Conservation (phyloP, 768 basidiomycete genomes). For the Lactarius sanguifluus region DNA sequence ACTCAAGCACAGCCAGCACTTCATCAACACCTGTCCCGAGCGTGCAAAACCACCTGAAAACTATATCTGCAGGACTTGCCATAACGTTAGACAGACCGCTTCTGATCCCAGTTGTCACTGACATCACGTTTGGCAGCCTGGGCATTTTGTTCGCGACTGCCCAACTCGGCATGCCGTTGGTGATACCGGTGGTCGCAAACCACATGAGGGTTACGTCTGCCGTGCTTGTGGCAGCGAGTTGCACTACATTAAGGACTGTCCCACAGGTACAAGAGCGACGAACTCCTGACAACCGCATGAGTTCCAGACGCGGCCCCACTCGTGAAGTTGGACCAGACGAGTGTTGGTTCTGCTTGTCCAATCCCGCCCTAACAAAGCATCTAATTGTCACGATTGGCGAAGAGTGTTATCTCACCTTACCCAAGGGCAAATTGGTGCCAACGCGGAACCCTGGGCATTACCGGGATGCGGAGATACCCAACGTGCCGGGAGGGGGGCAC, state of each 20-base stretch:
- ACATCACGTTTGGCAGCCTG: slow-evolving; percentile 48
- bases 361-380: slow-evolving; percentile 91
- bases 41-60: slow-evolving; percentile 74
- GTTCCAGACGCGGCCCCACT: slow-evolving; percentile 52
- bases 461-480: slow-evolving; percentile 36
- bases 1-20: slow-evolving; percentile 52
- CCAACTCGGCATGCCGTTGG: slow-evolving; percentile 75
- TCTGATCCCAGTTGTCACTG: slow-evolving; percentile 9
- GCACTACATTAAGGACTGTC: slow-evolving; percentile 89
- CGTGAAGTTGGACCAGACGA: slow-evolving; percentile 87
- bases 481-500: slow-evolving; percentile 93
- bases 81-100: slow-evolving; percentile 48
- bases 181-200: slow-evolving; percentile 81
- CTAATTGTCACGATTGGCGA: slow-evolving; percentile 91
- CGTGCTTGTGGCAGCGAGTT: slow-evolving; percentile 84
- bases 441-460: slow-evolving; percentile 59
- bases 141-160: slow-evolving; percentile 88
- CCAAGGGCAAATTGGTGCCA: slow-evolving; percentile 92
- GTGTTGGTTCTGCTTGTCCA: slow-evolving; percentile 98
- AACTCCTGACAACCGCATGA: slow-evolving; percentile 36
- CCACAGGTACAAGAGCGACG: slow-evolving; percentile 59
- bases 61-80: slow-evolving; percentile 87
- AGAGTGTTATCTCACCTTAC: slow-evolving; percentile 94
- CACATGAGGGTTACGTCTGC: slow-evolving; percentile 85
- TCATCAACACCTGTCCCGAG: slow-evolving; percentile 74